A percentile compares a stretch with the other conserved stretches of the same genome.
phyloP scores from a whole-genome alignment of 495 filamentous ascomycete species.

The Penicillium longicatenatum region DNA sequence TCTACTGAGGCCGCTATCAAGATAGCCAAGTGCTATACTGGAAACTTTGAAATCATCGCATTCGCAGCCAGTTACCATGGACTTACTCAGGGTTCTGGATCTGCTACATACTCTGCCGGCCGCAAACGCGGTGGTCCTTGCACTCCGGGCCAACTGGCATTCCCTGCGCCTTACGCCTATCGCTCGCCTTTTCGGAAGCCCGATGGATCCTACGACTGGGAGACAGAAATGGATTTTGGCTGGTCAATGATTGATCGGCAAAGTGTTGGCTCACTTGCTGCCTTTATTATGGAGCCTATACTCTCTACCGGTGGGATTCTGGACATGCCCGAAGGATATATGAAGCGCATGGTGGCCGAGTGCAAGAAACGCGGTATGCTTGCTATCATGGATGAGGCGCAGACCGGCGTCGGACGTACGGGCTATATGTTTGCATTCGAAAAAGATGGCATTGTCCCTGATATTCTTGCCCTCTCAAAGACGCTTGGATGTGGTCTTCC shows the following conservation, averaged over 20 bases:
- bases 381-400: constrained; percentile 54
- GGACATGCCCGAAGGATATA: constrained; percentile 44
- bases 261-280: constrained; percentile 56
- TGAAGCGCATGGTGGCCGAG: constrained; percentile 41
- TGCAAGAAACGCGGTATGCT: constrained; percentile 51
- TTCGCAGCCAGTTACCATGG: constrained; percentile 57
- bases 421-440: constrained; percentile 51
- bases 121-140: constrained; percentile 41
- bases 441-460: constrained; percentile 46
- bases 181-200: constrained; percentile 51
- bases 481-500: constrained; percentile 58
- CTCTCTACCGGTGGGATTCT: constrained; percentile 53
- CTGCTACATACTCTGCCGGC: constrained; percentile 50
- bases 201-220: constrained; percentile 59
- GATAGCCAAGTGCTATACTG: constrained; percentile 58
- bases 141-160: constrained; percentile 42
- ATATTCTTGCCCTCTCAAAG: constrained; percentile 55
- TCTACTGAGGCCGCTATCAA: constrained; percentile 57
- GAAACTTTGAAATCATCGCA: constrained; percentile 58
- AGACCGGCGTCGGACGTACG: constrained; percentile 50
- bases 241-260: constrained; percentile 54
- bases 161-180: constrained; percentile 57
- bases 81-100: constrained; percentile 43
- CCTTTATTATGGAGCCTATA: constrained; percentile 57
- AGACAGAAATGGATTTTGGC: constrained; percentile 55